These are phyloP conservation scores for Immersiporthe knoxdaviesiana DNA, from an alignment of 2,329 filamentous ascomycete species.

Conservation along the genomic window DNA sequence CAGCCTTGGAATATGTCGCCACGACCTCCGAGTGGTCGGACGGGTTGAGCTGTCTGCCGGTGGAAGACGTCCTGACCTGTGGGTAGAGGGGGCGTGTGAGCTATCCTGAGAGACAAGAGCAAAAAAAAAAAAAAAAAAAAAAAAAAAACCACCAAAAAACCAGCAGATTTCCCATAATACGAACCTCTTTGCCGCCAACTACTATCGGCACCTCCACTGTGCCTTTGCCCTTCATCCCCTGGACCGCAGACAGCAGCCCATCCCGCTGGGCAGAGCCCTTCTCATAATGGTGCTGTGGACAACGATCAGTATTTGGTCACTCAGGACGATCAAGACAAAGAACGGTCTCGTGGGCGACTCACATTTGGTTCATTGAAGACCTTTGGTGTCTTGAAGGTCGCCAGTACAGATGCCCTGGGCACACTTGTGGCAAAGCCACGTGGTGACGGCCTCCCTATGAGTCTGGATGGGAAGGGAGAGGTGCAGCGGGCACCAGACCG, in stretches of 20 bases:
- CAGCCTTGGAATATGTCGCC: slow-evolving; percentile 84
- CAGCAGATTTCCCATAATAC: slow-evolving; percentile 33
- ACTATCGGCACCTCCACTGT: slow-evolving; percentile 81
- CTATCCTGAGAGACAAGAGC: neutral
- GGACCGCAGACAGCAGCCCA: slow-evolving; percentile 74
- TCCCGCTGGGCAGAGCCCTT: slow-evolving; percentile 81
- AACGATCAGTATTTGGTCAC: slow-evolving; percentile 6
- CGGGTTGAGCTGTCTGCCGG: slow-evolving; percentile 78
- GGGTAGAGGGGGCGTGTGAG: slow-evolving; percentile 24
- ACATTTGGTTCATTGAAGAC: slow-evolving; percentile 96
- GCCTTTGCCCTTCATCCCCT: slow-evolving; percentile 67
- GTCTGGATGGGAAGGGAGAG: slow-evolving; percentile 17
- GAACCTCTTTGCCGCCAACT: slow-evolving; percentile 79
- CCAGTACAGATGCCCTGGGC: slow-evolving; percentile 61
- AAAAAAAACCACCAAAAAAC: too few species aligned
- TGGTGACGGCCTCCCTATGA: slow-evolving; percentile 18
- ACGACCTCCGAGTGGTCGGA: slow-evolving; percentile 76
- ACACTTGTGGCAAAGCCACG: slow-evolving; percentile 37
- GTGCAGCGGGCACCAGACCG: slow-evolving; percentile 21
- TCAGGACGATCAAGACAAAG: neutral
- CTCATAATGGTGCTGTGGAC: slow-evolving; percentile 77
- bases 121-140: too few species aligned
- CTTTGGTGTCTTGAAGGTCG: slow-evolving; percentile 84
- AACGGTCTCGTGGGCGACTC: slow-evolving; percentile 43
- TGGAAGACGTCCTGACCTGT: slow-evolving; percentile 68